Percentiles rank a stretch among this genome's conserved stretches.
Evolutionary conservation across 1,139 yeast genomes (phyloP).

Genomic region (Debaryomyces fabryi): DNA sequence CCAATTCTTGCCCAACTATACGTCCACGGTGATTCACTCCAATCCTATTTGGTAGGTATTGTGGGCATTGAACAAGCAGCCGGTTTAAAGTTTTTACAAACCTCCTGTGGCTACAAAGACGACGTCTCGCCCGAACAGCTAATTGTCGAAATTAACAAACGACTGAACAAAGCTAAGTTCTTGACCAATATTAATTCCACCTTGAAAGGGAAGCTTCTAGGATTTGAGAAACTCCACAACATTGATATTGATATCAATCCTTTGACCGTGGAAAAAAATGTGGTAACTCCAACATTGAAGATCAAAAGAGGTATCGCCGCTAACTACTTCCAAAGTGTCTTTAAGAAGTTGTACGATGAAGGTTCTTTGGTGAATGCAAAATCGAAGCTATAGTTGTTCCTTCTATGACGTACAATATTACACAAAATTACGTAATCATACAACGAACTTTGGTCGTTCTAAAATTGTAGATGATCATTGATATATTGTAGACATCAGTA

Average conservation of each 20-base stretch:
- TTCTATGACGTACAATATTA: neutral
- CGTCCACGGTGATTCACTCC: constrained; percentile 58
- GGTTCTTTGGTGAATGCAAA: constrained; percentile 18
- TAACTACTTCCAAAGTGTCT: constrained; percentile 19
- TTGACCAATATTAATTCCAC: constrained; percentile 27
- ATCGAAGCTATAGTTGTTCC: constrained; percentile 5
- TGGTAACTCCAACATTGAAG: constrained; percentile 45
- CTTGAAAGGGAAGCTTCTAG: constrained; percentile 26
- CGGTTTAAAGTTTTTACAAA: constrained; percentile 23
- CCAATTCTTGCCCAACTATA: constrained; percentile 32
- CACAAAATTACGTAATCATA: constrained; percentile 7
- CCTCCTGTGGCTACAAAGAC: constrained; percentile 19
- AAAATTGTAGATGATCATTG: constrained; percentile 1
- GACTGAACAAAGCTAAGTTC: constrained; percentile 23
- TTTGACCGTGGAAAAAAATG: constrained; percentile 32
- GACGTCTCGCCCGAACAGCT: constrained; percentile 18
- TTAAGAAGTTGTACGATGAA: constrained; percentile 22
- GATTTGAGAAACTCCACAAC: constrained; percentile 38
- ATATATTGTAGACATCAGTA: neutral
- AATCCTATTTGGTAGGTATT: constrained; percentile 60
- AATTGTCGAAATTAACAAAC: constrained; percentile 16
- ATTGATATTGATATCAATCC: constrained; percentile 38
- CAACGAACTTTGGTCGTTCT: neutral
- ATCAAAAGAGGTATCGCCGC: constrained; percentile 36
- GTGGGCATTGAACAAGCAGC: constrained; percentile 47